Base-by-base conservation (phyloP, 441 rosid genomes). In the Pelargonium exstipulatum region DNA sequence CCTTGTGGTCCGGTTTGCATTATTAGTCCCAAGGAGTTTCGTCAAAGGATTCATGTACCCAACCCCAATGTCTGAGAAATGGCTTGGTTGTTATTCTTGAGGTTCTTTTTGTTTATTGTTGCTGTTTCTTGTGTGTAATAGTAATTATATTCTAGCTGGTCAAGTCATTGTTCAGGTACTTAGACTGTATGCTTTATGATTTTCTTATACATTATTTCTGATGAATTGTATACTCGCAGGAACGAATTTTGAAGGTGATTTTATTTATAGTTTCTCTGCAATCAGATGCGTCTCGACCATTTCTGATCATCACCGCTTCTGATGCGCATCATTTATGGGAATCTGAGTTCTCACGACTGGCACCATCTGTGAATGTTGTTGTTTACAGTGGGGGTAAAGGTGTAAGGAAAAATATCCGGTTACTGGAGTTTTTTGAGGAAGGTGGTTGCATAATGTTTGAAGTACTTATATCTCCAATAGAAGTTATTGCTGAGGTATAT, bases 401-500 rank as follows among this genome's bases (percentile, higher is more conserved):
- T 73, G 16, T 73, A 60, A 78, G 87, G 62, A 70, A 66, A 76
- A 43, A 61, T 62, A 80, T 83, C 32, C 76, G 85, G 76, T 76
- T 76, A 48, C 46, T 82, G 63, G 88, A 85, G 76, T 82, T 83
- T 55, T 69, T 43, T 51, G 80, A 65, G 69, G 82, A 74, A 80
- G 78, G 79, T 64, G 83, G 79, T 62, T 70, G 71, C 58, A 43
- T 83, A 67, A 81, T 83, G 83, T 80, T 80, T 78, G 84, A 85
- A 71, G 82, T 80, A 14, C 84, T 87, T 49, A 48, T 85, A 69
- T 83, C 88, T 53, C 69, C 86, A 6, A 83, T 82, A 43, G 88
- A 83, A 70, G 76, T 78, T 79, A 22, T 84, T 49, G 74, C 73
- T n/a, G 86, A 87, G 92, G 92, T 87, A 80, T 73, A 35, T 62